phyloP scores from a whole-genome alignment of 768 basidiomycete species.

The Leucosporidium creatinivorum region DNA sequence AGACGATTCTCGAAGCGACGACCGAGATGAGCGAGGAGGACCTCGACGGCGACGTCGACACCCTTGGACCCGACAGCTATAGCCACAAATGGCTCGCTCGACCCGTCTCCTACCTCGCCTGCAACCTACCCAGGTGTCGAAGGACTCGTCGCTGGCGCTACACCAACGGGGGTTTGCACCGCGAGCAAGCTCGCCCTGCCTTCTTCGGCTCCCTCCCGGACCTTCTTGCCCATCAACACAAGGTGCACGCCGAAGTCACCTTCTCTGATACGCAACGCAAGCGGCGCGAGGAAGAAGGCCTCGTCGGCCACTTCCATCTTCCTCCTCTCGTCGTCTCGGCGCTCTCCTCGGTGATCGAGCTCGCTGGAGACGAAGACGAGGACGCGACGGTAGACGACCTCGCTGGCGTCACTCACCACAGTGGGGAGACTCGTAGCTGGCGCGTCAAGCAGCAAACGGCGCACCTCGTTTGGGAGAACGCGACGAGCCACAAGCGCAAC shows the following conservation, averaged over 20 bases:
- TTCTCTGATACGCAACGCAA: not conserved
- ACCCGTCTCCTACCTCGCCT: not conserved
- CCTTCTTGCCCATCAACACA: slow-evolving; percentile 13
- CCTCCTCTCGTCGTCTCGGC: too few species aligned
- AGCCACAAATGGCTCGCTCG: not conserved
- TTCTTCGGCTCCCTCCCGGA: slow-evolving; percentile 12
- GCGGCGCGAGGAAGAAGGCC: too few species aligned
- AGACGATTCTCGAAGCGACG: slow-evolving; percentile 57
- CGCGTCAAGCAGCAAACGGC: too few species aligned
- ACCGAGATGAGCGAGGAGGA: slow-evolving; percentile 86
- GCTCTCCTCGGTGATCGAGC: too few species aligned
- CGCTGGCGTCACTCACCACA: too few species aligned
- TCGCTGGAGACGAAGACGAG: too few species aligned
- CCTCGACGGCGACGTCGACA: slow-evolving; percentile 34
- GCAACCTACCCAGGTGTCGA: not conserved
- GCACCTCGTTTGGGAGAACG: too few species aligned
- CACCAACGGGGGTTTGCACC: too few species aligned
- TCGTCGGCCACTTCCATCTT: too few species aligned
- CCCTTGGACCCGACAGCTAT: not conserved
- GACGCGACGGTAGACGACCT: too few species aligned
- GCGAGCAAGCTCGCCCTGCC: not conserved
- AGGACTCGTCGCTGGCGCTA: not conserved
- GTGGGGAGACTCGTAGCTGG: too few species aligned
- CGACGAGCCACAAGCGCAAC: too few species aligned
- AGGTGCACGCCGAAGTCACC: not conserved